Conservation (phyloP, 768 basidiomycete genomes). For the Baorangia bicolor region DNA sequence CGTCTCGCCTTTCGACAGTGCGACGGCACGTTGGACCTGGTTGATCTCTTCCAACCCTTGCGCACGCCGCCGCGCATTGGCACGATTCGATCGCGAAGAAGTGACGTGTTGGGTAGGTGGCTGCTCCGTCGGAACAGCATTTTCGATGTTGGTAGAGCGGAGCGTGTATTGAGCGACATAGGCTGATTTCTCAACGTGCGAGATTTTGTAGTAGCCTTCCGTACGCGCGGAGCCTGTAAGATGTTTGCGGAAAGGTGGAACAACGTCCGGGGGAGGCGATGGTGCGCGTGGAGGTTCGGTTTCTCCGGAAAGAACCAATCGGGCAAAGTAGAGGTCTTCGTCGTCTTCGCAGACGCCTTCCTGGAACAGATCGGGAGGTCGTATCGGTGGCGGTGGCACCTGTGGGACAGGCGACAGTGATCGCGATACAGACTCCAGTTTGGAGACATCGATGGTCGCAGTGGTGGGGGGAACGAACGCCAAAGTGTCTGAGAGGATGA, state of each 20-base stretch:
- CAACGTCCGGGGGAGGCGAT: constrained; percentile 40
- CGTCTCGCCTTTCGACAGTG: constrained; percentile 71
- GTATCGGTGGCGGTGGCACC: constrained; percentile 40
- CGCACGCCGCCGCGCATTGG: constrained; percentile 86
- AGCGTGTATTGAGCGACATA: constrained; percentile 89
- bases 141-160: constrained; percentile 48
- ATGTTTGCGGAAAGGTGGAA: constrained; percentile 68
- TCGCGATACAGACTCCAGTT: constrained; percentile 44
- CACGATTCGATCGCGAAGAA: constrained; percentile 87
- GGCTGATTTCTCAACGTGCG: constrained; percentile 84
- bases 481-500: constrained; percentile 50
- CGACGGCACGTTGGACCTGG: constrained; percentile 79
- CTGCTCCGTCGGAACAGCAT: constrained; percentile 40
- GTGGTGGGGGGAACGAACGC: constrained; percentile 51
- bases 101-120: constrained; percentile 56
- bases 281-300: constrained; percentile 23
- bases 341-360: constrained; percentile 77
- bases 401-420: constrained; percentile 53
- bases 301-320: constrained; percentile 32
- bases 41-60: constrained; percentile 95
- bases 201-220: constrained; percentile 95
- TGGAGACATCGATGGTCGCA: constrained; percentile 48
- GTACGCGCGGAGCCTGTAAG: constrained; percentile 86
- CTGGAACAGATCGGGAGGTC: constrained; percentile 52
- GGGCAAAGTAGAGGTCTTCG: constrained; percentile 83